Percentiles rank a stretch among this genome's conserved stretches.
Conservation (phyloP, 2,329 filamentous ascomycete genomes). For the Bipolaris sorokiniana region DNA sequence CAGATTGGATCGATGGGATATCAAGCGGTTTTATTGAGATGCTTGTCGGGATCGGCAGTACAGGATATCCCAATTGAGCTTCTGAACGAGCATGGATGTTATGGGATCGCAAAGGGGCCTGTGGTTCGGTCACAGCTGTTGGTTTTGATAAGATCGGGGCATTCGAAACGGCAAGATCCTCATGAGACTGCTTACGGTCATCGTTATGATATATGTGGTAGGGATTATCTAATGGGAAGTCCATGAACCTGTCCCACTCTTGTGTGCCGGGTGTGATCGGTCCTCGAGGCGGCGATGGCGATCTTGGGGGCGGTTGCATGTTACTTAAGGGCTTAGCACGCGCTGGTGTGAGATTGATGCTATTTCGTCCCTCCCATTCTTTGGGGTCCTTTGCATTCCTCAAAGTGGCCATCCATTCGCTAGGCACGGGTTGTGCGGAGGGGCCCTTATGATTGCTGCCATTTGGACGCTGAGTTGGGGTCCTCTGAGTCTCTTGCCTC, state of each 20-base stretch:
- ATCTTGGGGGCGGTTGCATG: neutral
- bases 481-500: constrained; percentile 11
- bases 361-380: neutral
- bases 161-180: neutral
- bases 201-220: neutral
- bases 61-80: neutral
- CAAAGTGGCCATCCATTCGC: constrained; percentile 5
- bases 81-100: neutral
- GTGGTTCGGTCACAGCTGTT: neutral
- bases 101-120: neutral
- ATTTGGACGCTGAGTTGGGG: constrained; percentile 1
- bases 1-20: neutral
- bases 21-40: neutral
- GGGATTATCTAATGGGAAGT: constrained; percentile 3
- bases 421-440: constrained; percentile 2
- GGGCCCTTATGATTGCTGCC: neutral
- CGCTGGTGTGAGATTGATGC: neutral
- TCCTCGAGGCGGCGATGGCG: neutral
- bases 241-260: constrained; percentile 16
- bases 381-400: constrained; percentile 1
- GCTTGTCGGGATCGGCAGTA: neutral
- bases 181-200: neutral
- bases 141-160: neutral
- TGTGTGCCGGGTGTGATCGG: constrained; percentile 9
- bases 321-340: neutral